Percentiles rank a stretch among this genome's conserved stretches.
Conservation (phyloP, 2,329 filamentous ascomycete species). For the Aureobasidium subglaciale region DNA sequence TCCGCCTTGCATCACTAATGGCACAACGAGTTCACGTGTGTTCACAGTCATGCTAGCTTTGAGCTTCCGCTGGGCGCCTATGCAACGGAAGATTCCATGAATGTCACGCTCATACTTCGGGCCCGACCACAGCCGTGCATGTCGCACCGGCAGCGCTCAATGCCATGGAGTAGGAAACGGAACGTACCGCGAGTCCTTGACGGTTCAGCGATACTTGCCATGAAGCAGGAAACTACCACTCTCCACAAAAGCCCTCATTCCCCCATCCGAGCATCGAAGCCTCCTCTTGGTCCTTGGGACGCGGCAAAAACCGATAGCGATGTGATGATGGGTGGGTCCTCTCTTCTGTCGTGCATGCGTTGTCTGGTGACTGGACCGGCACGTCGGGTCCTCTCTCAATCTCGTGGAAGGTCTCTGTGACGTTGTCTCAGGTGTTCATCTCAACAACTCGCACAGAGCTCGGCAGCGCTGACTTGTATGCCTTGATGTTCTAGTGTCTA, state of each 20-base stretch:
- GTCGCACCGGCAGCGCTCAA: neutral
- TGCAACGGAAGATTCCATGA: neutral
- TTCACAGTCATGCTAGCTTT: neutral
- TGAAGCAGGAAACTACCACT: neutral
- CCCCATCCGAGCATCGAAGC: neutral
- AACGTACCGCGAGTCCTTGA: neutral
- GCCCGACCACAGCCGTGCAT: constrained; percentile 1
- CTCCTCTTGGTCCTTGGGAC: neutral
- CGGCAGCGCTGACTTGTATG: neutral
- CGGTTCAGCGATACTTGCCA: neutral
- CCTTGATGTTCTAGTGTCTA: neutral
- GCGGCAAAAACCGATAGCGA: neutral
- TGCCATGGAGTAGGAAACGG: constrained; percentile 4
- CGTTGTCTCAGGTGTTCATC: neutral
- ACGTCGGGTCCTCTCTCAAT: neutral
- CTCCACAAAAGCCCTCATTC: neutral
- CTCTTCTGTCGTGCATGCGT: neutral
- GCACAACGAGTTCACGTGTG: neutral
- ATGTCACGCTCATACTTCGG: neutral
- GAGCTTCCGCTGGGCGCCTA: neutral
- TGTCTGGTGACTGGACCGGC: neutral
- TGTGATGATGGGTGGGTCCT: neutral
- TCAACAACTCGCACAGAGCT: neutral
- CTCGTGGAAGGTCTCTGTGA: neutral
- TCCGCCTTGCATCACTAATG: neutral